Evolutionary conservation across 257 asterid genomes (phyloP).

Genomic region (Schizonepeta tenuifolia): DNA sequence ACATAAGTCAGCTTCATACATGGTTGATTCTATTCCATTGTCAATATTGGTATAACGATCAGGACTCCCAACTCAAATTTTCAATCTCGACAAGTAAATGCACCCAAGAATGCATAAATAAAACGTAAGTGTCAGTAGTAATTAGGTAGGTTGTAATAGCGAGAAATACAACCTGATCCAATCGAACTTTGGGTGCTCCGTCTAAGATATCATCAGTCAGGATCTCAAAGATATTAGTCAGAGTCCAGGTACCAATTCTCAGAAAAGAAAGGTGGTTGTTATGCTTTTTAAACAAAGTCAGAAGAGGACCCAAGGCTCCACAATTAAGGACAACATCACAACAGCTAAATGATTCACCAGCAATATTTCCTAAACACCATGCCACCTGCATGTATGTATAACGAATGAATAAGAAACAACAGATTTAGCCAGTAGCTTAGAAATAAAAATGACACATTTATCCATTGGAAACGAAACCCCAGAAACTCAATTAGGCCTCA

Average conservation of each 20-base stretch:
- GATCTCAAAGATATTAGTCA: constrained; percentile 7
- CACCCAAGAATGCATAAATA: not conserved
- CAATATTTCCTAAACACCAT: constrained; percentile 18
- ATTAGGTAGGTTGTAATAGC: not conserved
- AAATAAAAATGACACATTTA: not conserved
- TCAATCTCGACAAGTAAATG: not conserved
- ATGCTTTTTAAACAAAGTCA: constrained; percentile 16
- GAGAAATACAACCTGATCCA: constrained; percentile 6
- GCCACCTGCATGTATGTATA: constrained; percentile 5
- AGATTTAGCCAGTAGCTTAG: not conserved
- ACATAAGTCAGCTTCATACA: not conserved
- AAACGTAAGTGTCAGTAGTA: not conserved
- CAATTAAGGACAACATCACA: constrained; percentile 22
- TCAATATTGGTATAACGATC: not conserved
- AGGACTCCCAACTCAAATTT: constrained; percentile 6
- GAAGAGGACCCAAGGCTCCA: constrained; percentile 28
- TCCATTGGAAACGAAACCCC: no score
- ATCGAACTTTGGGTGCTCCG: constrained; percentile 21
- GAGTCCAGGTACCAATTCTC: constrained; percentile 22
- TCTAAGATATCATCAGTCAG: not conserved
- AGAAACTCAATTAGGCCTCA: not conserved
- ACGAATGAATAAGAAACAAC: not conserved
- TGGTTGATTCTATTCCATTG: not conserved
- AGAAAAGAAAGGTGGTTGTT: constrained; percentile 17
- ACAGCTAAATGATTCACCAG: constrained; percentile 23